phyloP scores from a whole-genome alignment of 768 basidiomycete species.

The Tulasnella sp. region DNA sequence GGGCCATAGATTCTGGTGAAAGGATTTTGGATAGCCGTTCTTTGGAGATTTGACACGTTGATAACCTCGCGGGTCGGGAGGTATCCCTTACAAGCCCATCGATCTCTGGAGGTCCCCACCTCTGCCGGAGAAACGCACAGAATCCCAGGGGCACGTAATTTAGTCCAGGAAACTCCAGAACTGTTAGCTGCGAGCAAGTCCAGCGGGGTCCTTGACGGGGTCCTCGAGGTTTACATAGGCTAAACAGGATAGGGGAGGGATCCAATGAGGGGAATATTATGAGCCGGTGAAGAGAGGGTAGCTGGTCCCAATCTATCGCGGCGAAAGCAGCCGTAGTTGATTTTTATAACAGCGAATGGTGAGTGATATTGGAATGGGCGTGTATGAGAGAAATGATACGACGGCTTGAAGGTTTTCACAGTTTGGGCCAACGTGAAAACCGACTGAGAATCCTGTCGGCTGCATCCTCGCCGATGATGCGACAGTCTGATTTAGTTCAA shows the following conservation, averaged over 20 bases:
- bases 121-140: background rate
- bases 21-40: background rate
- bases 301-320: background rate
- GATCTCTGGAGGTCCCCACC: background rate
- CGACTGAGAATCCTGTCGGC: background rate
- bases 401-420: background rate
- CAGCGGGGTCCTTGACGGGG: background rate
- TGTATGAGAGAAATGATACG: background rate
- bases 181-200: background rate
- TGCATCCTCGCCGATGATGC: background rate
- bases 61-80: background rate
- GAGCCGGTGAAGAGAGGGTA: background rate
- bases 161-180: background rate
- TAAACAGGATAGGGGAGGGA: background rate
- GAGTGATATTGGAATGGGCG: background rate
- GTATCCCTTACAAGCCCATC: background rate
- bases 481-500: background rate
- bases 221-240: background rate
- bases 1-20: background rate
- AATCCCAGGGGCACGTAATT: background rate
- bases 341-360: background rate
- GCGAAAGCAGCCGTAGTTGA: background rate
- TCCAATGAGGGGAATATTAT: background rate
- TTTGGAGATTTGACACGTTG: background rate
- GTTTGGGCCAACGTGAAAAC: background rate